Evolutionary conservation across 2,329 filamentous ascomycete genomes (phyloP).

Genomic region (Geoglossum cookeanum): DNA sequence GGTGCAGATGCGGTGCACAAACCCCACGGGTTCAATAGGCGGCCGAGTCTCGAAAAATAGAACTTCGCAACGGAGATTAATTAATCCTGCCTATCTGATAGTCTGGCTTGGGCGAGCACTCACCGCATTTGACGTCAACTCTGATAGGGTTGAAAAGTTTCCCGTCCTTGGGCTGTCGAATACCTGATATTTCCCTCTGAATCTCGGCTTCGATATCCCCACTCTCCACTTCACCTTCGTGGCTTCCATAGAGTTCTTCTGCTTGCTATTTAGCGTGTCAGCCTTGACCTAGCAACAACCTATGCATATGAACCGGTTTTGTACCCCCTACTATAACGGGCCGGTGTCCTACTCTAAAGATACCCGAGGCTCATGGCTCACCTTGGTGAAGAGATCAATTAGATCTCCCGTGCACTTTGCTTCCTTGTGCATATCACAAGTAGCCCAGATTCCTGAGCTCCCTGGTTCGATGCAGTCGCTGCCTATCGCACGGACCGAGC

Average conservation of each 20-base stretch:
- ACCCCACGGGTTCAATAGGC: slow-evolving; percentile 38
- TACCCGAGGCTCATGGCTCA: slow-evolving; percentile 18
- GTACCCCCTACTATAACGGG: not conserved
- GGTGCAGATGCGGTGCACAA: slow-evolving; percentile 38
- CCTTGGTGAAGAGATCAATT: slow-evolving; percentile 44
- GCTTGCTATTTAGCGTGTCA: slow-evolving; percentile 34
- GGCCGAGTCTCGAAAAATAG: slow-evolving; percentile 37
- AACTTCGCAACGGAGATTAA: slow-evolving; percentile 20
- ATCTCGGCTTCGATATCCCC: slow-evolving; percentile 55
- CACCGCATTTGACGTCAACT: slow-evolving; percentile 36
- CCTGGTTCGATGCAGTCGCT: slow-evolving; percentile 38
- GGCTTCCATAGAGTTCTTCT: slow-evolving; percentile 35
- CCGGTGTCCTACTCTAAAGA: not conserved
- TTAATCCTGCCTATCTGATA: slow-evolving; percentile 6
- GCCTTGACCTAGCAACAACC: not conserved
- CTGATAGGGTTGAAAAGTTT: slow-evolving; percentile 33
- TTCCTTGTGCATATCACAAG: slow-evolving; percentile 54
- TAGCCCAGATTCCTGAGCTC: slow-evolving; percentile 60
- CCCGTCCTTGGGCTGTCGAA: slow-evolving; percentile 32
- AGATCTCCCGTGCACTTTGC: slow-evolving; percentile 50
- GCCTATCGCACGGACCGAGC: not conserved
- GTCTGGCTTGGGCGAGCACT: slow-evolving; percentile 10
- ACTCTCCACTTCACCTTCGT: slow-evolving; percentile 16
- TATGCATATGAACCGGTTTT: not conserved
- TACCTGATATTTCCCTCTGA: slow-evolving; percentile 45